Percentiles rank a stretch among this genome's conserved stretches.
Evolutionary conservation across 345 rosid genomes (phyloP).

Genomic region (Gossypium arboreum): DNA sequence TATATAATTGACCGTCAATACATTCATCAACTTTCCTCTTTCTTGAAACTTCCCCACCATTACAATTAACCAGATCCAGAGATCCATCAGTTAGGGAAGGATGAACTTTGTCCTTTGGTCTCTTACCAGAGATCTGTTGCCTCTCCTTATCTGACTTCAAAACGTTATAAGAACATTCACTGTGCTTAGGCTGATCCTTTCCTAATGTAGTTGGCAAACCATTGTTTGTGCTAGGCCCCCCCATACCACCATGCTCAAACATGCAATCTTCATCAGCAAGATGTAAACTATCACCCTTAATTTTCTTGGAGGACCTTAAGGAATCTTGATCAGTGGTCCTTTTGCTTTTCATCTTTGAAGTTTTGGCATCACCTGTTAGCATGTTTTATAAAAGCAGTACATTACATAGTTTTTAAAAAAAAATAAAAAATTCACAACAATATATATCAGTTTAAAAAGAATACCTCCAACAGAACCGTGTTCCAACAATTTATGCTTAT

Average conservation of each 20-base stretch:
- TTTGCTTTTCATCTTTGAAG: conserved; percentile 55
- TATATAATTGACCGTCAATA: conserved; percentile 31
- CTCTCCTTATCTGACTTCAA: conserved; percentile 35
- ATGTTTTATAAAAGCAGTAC: conserved; percentile 22
- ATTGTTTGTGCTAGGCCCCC: conserved; percentile 42
- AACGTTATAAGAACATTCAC: conserved; percentile 36
- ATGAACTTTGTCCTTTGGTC: conserved; percentile 36
- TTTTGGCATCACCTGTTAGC: conserved; percentile 49
- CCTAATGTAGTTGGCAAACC: conserved; percentile 42
- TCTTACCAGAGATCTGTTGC: conserved; percentile 35
- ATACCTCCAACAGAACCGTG: conserved; percentile 71
- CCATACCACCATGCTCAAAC: conserved; percentile 43
- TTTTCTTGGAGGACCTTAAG: conserved; percentile 57
- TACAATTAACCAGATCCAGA: conserved; percentile 38
- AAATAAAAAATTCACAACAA: conserved; percentile 6
- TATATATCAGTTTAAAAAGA: conserved; percentile 22
- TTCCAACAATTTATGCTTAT: conserved; percentile 47
- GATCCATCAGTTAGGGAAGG: conserved; percentile 41
- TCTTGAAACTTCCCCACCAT: conserved; percentile 34
- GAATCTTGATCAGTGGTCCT: conserved; percentile 48
- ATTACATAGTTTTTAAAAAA: conserved; percentile 10
- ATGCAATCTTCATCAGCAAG: conserved; percentile 43
- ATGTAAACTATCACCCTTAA: conserved; percentile 43
- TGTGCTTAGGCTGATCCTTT: conserved; percentile 38
- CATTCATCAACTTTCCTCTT: conserved; percentile 61